phyloP scores from a whole-genome alignment of 805 yeast genomes.

The Metschnikowia kofuensis region DNA sequence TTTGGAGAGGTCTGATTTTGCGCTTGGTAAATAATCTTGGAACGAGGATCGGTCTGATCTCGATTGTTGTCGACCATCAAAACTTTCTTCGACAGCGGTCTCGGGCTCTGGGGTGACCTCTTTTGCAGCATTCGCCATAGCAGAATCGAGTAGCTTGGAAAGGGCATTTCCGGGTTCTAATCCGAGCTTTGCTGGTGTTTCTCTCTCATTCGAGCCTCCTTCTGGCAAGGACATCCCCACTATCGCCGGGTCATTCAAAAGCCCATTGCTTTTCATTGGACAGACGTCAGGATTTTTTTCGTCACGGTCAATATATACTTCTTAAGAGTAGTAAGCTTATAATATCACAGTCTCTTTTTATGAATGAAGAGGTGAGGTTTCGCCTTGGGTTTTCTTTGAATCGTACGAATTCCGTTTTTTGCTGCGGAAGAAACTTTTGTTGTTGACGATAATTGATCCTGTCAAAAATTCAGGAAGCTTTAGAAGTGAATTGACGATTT shows the following conservation, averaged over 20 bases:
- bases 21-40: conserved; percentile 11
- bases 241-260: conserved; percentile 19
- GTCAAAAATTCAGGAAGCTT: no score
- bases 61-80: conserved; percentile 3
- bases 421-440: no score
- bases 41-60: conserved; percentile 10
- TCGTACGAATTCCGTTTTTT: no score
- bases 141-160: conserved; percentile 42
- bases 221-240: conserved; percentile 13
- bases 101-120: conserved; percentile 37
- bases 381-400: neutral
- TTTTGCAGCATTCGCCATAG: conserved; percentile 46
- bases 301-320: no score
- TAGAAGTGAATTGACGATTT: neutral
- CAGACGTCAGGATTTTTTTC: no score
- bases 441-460: no score
- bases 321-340: no score
- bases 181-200: conserved; percentile 2
- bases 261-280: conserved; percentile 3
- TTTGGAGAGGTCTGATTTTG: conserved; percentile 12
- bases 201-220: neutral
- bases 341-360: neutral
- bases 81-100: neutral
- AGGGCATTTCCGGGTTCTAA: conserved; percentile 37
- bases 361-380: neutral